A percentile compares a stretch with the other conserved stretches of the same genome.
These are phyloP conservation scores for Aspergillus sp. DNA, from an alignment of 2,329 filamentous ascomycete genomes.

Conservation along the genomic window DNA sequence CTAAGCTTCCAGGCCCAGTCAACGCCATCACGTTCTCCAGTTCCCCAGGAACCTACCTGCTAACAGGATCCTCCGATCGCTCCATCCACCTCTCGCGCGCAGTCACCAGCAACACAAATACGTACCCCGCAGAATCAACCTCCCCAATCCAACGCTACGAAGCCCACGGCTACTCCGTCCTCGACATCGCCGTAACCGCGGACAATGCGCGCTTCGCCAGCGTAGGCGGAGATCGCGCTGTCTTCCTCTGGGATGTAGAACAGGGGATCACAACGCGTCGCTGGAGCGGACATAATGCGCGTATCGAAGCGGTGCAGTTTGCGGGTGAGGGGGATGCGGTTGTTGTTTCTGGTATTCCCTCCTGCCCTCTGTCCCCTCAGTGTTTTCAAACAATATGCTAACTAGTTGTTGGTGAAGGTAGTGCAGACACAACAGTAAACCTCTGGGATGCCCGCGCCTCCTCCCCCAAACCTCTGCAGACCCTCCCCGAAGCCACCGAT, in stretches of 20 bases:
- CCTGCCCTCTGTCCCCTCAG: background rate
- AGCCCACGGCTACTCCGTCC: conserved; percentile 86
- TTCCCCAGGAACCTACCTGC: conserved; percentile 66
- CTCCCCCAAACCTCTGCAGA: conserved; percentile 37
- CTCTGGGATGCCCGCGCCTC: conserved; percentile 38
- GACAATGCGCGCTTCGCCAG: conserved; percentile 83
- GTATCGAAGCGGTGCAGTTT: conserved; percentile 74
- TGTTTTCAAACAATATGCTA: background rate
- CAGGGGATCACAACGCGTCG: conserved; percentile 70
- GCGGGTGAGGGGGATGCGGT: conserved; percentile 69
- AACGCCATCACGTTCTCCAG: conserved; percentile 68
- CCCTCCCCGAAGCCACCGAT: conserved; percentile 34
- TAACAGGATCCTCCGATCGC: conserved; percentile 81
- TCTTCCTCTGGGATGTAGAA: conserved; percentile 92
- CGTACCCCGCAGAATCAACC: conserved; percentile 27
- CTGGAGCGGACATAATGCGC: conserved; percentile 63
- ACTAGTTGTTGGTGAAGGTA: conserved; percentile 16
- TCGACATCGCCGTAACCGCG: conserved; percentile 64
- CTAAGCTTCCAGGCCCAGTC: conserved; percentile 51
- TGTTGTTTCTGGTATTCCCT: conserved; percentile 53
- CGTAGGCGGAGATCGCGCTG: conserved; percentile 80
- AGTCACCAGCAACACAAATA: conserved; percentile 34
- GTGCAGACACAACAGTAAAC: conserved; percentile 38
- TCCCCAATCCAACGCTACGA: conserved; percentile 77
- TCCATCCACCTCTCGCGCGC: conserved; percentile 77